These are phyloP conservation scores for Neurospora sp. DNA, from an alignment of 495 filamentous ascomycete genomes.

Conservation along the genomic window DNA sequence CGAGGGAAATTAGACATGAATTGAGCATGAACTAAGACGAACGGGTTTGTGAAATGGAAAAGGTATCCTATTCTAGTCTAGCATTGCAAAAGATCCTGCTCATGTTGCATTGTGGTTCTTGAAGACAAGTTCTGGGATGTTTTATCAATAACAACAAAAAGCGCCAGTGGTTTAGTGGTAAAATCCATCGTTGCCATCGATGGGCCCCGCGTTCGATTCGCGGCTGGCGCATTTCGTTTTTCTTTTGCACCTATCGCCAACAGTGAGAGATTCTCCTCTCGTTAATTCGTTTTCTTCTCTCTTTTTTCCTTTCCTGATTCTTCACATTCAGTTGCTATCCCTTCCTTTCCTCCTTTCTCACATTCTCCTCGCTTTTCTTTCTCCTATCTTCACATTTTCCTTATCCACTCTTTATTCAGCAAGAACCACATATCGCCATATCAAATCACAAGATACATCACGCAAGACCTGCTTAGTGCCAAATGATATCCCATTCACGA, in stretches of 20 bases:
- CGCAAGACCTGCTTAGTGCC: not conserved
- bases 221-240: not conserved
- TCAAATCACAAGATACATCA: not conserved
- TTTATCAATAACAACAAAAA: not conserved
- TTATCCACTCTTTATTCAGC: not conserved
- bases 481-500: not conserved
- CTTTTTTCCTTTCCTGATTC: not conserved
- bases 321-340: not conserved
- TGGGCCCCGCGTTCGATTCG: not conserved
- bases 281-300: not conserved
- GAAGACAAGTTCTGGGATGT: not conserved
- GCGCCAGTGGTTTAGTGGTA: not conserved
- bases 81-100: not conserved
- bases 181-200: not conserved
- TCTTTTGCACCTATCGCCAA: not conserved
- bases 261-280: not conserved
- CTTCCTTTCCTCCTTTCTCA: not conserved
- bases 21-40: not conserved
- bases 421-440: not conserved
- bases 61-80: not conserved
- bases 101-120: not conserved
- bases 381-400: not conserved
- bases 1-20: not conserved
- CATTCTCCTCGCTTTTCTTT: not conserved
- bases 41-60: not conserved